Conservation (phyloP, 768 basidiomycete species). For the Cyclocybe aegerita region DNA sequence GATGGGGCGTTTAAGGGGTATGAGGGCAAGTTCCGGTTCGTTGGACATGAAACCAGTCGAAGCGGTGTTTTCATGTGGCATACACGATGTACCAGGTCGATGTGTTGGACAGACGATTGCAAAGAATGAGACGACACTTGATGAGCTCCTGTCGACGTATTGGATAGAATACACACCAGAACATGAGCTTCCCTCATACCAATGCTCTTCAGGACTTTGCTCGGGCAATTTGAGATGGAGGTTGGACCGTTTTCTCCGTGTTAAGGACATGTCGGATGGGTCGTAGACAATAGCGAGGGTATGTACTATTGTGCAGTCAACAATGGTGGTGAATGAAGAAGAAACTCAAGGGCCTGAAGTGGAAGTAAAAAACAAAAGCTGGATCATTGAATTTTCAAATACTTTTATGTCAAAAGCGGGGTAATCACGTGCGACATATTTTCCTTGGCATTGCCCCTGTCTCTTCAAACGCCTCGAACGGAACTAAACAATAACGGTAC, state of each 20-base stretch:
- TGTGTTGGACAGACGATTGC: not conserved
- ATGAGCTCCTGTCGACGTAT: conserved; percentile 2
- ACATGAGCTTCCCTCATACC: conserved; percentile 24
- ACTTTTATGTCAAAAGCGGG: not conserved
- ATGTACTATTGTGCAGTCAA: too few relatives aligned
- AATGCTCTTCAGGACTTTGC: conserved; percentile 16
- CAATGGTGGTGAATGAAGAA: conserved; percentile 2
- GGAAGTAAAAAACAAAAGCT: too few relatives aligned
- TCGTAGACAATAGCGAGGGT: conserved; percentile 15
- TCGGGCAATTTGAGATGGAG: conserved; percentile 11
- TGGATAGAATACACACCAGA: conserved; percentile 11
- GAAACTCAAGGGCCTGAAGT: not conserved
- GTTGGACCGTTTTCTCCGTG: conserved; percentile 15
- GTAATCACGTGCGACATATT: conserved; percentile 37
- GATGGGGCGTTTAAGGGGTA: not conserved
- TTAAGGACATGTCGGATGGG: conserved; percentile 13
- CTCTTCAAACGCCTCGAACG: too few relatives aligned
- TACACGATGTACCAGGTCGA: not conserved
- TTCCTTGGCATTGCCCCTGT: too few relatives aligned
- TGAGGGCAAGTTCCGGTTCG: not conserved
- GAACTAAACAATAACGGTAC: too few relatives aligned
- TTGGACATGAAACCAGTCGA: not conserved
- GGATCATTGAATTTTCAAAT: too few relatives aligned
- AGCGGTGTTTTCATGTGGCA: not conserved
- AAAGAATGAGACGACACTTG: not conserved